Evolutionary conservation across 768 basidiomycete species (phyloP), one percentile per base, ranked within the genome.

Genomic region (Austroboletus festivus): DNA sequence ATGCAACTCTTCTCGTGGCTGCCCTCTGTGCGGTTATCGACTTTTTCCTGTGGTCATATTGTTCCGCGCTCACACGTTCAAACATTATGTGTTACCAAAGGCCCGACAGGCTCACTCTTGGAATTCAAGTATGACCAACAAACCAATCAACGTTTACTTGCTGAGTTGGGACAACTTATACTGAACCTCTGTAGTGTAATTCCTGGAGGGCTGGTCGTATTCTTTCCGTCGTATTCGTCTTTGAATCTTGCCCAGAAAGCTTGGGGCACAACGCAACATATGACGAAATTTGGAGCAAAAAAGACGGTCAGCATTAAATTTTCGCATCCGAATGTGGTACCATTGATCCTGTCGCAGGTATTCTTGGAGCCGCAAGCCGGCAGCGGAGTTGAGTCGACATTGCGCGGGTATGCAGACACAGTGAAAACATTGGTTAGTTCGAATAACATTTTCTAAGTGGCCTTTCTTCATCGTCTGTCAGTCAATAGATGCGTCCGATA

Each of bases 11-110:
- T 99, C 57, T 73, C 83, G 0, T 71, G 76, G 52, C 61, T 95
- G 2, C 71, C 83, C 1, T 34, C 68, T 1, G 78, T 83, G 28
- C 79, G 79, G 31, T 66, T 97, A n/a, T 69, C 81, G 8, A 86
- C 78, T 18, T 93, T 96, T 61, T 89, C 91, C 0, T 99, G 95
- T 66, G 86, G 87, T 0, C 95, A 99, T 63, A 86, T 99, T 51
- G 88, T 97, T 20, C 92, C 95, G 0, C 71, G 75, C 37, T 73
- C 81, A 19, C 93, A 89, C 60, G 74, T 99, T 19, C 81, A 80
- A 50, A 82, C 89, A 1, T 68, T 93, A 34, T 82, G 91, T 7
- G 68, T 95, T 10, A 74, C 75, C 21, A 85, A 78, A 53, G 89
- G 93, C 2, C 91, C 93, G 0, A 71, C 79, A 30, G 90, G 89